Percentiles rank a stretch among this genome's conserved stretches.
These are phyloP conservation scores for Ophiostoma perfectum DNA, from an alignment of 2,329 filamentous ascomycete genomes.

Conservation along the genomic window DNA sequence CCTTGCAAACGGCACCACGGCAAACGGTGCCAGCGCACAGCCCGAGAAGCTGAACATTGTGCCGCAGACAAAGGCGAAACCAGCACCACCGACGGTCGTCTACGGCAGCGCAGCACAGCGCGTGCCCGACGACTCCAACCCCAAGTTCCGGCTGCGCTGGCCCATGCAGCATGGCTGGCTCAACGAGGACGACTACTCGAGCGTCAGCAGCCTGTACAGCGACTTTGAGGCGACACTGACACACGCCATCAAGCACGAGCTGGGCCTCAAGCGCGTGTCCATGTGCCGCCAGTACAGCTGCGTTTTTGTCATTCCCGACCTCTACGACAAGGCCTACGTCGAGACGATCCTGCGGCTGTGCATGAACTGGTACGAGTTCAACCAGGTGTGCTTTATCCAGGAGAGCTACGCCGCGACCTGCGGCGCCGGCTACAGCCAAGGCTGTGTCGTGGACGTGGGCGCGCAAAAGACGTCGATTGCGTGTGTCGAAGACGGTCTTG, in stretches of 20 bases:
- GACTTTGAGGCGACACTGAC: slow-evolving; percentile 86
- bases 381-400: slow-evolving; percentile 86
- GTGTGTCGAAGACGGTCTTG: slow-evolving; percentile 94
- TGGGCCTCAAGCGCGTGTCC: slow-evolving; percentile 69
- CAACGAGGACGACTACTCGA: slow-evolving; percentile 83
- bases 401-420: slow-evolving; percentile 94
- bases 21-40: background rate
- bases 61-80: background rate
- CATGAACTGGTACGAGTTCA: slow-evolving; percentile 85
- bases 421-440: slow-evolving; percentile 87
- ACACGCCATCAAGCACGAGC: slow-evolving; percentile 76
- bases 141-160: slow-evolving; percentile 90
- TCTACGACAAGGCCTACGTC: slow-evolving; percentile 93
- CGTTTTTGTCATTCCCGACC: slow-evolving; percentile 92
- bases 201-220: slow-evolving; percentile 72
- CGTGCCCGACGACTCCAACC: slow-evolving; percentile 81
- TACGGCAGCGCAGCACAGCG: slow-evolving; percentile 77
- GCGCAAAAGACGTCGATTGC: slow-evolving; percentile 96
- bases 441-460: slow-evolving; percentile 92
- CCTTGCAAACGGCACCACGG: background rate
- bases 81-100: slow-evolving; percentile 56
- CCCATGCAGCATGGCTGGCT: slow-evolving; percentile 80
- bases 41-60: slow-evolving; percentile 8
- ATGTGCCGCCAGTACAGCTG: slow-evolving; percentile 89
- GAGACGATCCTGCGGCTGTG: slow-evolving; percentile 77